Percentiles rank a stretch among this genome's conserved stretches.
Conservation (phyloP, 192 early-diverging fungal species). For the Backusella morwellensis region DNA sequence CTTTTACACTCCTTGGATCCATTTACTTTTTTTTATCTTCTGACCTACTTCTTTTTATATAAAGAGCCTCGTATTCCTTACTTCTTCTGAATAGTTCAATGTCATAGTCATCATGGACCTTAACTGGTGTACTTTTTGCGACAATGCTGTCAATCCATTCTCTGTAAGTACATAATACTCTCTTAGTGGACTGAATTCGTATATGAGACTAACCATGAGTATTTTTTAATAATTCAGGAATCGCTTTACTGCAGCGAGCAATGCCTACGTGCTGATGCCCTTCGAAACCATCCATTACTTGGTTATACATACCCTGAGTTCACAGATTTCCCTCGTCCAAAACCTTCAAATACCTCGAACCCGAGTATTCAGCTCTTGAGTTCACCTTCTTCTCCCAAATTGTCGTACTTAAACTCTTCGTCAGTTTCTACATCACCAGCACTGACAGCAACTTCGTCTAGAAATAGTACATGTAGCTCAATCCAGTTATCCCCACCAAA, state of each 20-base stretch:
- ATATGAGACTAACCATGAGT: neutral
- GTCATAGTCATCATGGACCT: slow-evolving; percentile 26
- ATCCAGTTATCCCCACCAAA: neutral
- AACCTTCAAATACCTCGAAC: neutral
- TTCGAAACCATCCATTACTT: slow-evolving; percentile 31
- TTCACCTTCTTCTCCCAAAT: neutral
- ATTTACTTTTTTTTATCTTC: neutral
- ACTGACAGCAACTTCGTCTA: neutral
- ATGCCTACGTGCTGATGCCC: slow-evolving; percentile 33
- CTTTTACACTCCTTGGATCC: neutral
- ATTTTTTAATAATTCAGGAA: slow-evolving; percentile 20
- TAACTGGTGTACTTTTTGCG: slow-evolving; percentile 35
- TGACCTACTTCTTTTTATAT: neutral
- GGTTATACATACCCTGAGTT: slow-evolving; percentile 36
- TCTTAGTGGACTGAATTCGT: neutral
- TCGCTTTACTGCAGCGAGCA: slow-evolving; percentile 37
- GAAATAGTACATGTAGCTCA: neutral
- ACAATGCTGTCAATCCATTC: slow-evolving; percentile 30
- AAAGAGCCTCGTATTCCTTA: neutral
- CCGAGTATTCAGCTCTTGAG: neutral
- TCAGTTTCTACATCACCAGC: neutral
- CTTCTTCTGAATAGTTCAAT: neutral
- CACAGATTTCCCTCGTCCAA: slow-evolving; percentile 35
- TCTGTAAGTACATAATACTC: slow-evolving; percentile 22
- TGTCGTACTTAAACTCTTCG: neutral